Base-by-base conservation (phyloP, 208 protist species). In the Leptomonas seymouri region DNA sequence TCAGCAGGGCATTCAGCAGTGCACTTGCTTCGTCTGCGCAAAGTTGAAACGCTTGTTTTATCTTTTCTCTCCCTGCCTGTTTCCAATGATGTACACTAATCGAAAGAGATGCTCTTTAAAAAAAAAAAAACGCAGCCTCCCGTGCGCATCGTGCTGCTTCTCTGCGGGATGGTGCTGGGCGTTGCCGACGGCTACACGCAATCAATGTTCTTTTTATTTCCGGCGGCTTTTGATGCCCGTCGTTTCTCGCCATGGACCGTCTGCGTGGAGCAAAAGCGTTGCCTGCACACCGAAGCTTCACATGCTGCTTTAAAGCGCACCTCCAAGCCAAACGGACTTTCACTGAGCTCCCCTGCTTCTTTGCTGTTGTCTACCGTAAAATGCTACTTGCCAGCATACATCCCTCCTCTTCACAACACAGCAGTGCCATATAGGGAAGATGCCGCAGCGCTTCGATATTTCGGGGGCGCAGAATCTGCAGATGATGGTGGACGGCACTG, bases 381-480 rank as follows among this genome's bases (percentile, higher is more conserved):
- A 39, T 12, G 34, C 7, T 3, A 39, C 34, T 39, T 39, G 7
- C 7, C 34, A 39, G 34, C 34, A 9, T 9, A 39, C 34, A 3
- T 9, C 7, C 34, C 3, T 9, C 34, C 9, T 12, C 34, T 9
- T 12, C 34, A 3, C 3, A 6, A 64, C 5, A n/a, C 18, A 39
- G 42, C 25, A 44, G 34, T n/a, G n/a, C n/a, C n/a, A n/a, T n/a
- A 46, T 9, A 28, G 18, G 53, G 20, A 42, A 5, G 41, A 71
- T 57, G 54, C 55, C 44, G 55, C 44, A 56, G 49, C 55, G 63
- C 21, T 23, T 53, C 0, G 74, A 73, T 1, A 31, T 94, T 5
- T 25, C 71, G 0, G 80, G 76, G 9, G 58, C 78, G 7, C 93
- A 92, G 64, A 96, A 94, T 61, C 58, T 96, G 58, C 39, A 48